Evolutionary conservation across 495 filamentous ascomycete genomes (phyloP).

Genomic region (Pyrenula massariospora): DNA sequence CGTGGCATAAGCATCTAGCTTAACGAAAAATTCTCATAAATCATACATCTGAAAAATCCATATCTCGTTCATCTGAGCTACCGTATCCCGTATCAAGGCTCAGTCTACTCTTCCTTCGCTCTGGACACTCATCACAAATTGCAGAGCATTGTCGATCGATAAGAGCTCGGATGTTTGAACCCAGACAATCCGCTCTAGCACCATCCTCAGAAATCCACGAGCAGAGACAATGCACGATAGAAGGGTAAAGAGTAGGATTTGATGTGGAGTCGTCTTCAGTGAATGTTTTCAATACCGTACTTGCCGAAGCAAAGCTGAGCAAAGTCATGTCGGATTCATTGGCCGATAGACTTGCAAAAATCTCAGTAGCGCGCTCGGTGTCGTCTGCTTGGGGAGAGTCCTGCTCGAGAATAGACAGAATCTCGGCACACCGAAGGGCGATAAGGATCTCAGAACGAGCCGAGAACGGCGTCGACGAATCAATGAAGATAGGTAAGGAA

Average conservation of each 20-base stretch:
- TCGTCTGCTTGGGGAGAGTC: slow-evolving; percentile 23
- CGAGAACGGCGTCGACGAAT: slow-evolving; percentile 34
- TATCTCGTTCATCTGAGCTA: not conserved
- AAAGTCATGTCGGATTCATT: slow-evolving; percentile 5
- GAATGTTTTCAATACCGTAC: slow-evolving; percentile 10
- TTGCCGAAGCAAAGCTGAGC: slow-evolving; percentile 7
- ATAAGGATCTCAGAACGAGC: slow-evolving; percentile 54
- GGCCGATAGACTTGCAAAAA: slow-evolving; percentile 27
- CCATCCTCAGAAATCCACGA: not conserved
- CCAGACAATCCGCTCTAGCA: not conserved
- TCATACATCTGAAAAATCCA: not conserved
- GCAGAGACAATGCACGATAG: not conserved
- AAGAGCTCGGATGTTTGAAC: not conserved
- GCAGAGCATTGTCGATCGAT: not conserved
- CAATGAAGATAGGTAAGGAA: slow-evolving; percentile 27
- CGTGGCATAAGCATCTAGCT: no score
- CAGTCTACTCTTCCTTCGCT: not conserved
- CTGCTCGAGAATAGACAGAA: slow-evolving; percentile 47
- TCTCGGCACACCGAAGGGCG: slow-evolving; percentile 72
- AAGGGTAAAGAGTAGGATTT: slow-evolving; percentile 10
- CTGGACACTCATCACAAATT: not conserved
- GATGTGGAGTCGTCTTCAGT: slow-evolving; percentile 17
- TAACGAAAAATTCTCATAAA: no score
- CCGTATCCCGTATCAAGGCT: not conserved
- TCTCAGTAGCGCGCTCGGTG: slow-evolving; percentile 27